Evolutionary conservation across 306 rosid species (phyloP).

Genomic region (Quercus ilex): DNA sequence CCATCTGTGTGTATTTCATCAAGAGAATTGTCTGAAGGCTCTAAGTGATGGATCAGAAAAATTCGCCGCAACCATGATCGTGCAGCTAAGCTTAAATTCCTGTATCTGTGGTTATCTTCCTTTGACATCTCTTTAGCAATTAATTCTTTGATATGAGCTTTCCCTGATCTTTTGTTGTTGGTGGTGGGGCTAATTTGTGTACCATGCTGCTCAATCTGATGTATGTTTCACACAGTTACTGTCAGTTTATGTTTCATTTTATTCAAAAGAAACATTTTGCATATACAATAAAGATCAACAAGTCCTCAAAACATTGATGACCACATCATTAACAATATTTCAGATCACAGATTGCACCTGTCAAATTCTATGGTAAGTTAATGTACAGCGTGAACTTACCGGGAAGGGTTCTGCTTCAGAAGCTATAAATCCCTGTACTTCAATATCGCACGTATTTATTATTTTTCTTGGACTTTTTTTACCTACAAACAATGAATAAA

Average conservation of each 20-base stretch:
- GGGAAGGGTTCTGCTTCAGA: conserved; percentile 38
- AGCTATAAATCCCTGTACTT: conserved; percentile 24
- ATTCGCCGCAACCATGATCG: conserved; percentile 28
- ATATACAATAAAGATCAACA: too few relatives aligned
- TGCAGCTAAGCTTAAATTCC: conserved; percentile 31
- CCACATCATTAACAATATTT: too few relatives aligned
- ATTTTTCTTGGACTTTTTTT: conserved; percentile 17
- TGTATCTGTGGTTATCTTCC: conserved; percentile 27
- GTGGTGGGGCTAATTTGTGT: conserved; percentile 15
- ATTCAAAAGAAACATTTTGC: too few relatives aligned
- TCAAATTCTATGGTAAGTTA: neutral
- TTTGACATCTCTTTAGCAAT: conserved; percentile 11
- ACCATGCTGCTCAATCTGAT: conserved; percentile 34
- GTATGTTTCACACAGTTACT: conserved; percentile 3
- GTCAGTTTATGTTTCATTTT: conserved; percentile 7
- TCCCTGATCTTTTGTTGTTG: conserved; percentile 21
- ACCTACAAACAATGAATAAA: conserved; percentile 19
- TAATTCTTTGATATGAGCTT: conserved; percentile 23
- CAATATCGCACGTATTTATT: neutral
- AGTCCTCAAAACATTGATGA: too few relatives aligned
- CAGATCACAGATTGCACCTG: neutral
- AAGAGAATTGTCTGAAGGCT: conserved; percentile 27
- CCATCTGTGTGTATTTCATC: neutral
- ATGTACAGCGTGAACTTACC: conserved; percentile 33
- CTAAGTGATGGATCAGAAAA: conserved; percentile 20